Evolutionary conservation across 2,329 filamentous ascomycete genomes (phyloP), one percentile per base, ranked within the genome.

Genomic region (Emydomyces testavorans): DNA sequence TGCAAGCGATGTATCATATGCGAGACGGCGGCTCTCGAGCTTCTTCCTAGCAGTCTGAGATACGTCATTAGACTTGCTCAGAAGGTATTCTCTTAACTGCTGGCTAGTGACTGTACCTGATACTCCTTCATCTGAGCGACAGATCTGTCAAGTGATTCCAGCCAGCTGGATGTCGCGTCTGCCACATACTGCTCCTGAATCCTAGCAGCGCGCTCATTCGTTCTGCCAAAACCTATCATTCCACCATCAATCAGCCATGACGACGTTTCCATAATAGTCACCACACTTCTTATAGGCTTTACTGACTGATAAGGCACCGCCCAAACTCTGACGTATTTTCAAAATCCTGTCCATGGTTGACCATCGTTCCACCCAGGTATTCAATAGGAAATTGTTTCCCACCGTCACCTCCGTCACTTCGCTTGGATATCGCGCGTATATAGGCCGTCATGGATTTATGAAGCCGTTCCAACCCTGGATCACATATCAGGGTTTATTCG

Each of bases 91-190:
- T 16, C 5, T 15, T 29, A n/a, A 51, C 34, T 21, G 20, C 50
- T 40, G 54, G 49, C 31, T 41, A 21, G 11, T 13, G 24, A 16
- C 63, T 76, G 47, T 74, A 90, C 85, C 76, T 95, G 88, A 59
- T 94, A 96, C 62, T 96, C 92, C 65, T 94, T 95, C 86, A 96
- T 90, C 75, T 94, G 92, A 29, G 86, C 82, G 45, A 94, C 68
- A 21, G 84, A 93, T 55, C 88, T 76, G 65, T 96, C 90, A 18
- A 94, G 72, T n/a, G 85, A 88, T 64, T 95, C 88, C 50, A 94
- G 74, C 90, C 90, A 95, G 62, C 78, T 83, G 28, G 79, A 76
- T 13, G 84, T 93, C 53, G 87, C 83, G 58, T 85, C 78, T 28
- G 78, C 74, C 38, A 87, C 79, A 60, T 90, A 94, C 20, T 74